These are phyloP conservation scores for Suillus placidus DNA, from an alignment of 768 basidiomycete species.

Conservation along the genomic window DNA sequence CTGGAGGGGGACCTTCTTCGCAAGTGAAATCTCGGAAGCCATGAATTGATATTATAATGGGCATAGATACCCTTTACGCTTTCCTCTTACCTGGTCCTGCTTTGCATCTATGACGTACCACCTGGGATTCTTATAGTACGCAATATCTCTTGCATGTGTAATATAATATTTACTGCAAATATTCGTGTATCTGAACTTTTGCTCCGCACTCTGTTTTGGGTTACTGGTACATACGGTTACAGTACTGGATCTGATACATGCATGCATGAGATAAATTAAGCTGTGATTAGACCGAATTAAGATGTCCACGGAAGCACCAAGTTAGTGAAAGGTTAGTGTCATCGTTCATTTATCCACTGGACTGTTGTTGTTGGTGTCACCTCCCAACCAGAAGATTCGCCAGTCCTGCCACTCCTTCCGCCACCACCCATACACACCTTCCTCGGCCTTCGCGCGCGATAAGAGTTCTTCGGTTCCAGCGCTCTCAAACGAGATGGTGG, in stretches of 20 bases:
- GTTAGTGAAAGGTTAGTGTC: slow-evolving; percentile 19
- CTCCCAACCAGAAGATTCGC: slow-evolving; percentile 84
- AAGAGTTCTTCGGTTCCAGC: slow-evolving; percentile 55
- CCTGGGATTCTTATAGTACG: slow-evolving; percentile 28
- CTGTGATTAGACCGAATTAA: slow-evolving; percentile 7
- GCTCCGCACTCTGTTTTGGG: neutral
- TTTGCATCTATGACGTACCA: slow-evolving; percentile 22
- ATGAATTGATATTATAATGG: slow-evolving; percentile 14
- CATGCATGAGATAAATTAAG: neutral
- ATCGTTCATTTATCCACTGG: slow-evolving; percentile 23
- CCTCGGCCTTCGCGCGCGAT: slow-evolving; percentile 49
- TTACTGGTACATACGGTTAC: neutral
- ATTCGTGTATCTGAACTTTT: slow-evolving; percentile 21
- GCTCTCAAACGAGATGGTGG: slow-evolving; percentile 50
- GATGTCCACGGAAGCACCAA: neutral
- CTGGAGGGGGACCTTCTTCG: slow-evolving; percentile 21
- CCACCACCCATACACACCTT: slow-evolving; percentile 81
- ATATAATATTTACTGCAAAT: slow-evolving; percentile 21
- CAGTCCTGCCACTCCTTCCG: slow-evolving; percentile 74
- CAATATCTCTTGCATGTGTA: slow-evolving; percentile 31
- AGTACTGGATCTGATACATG: neutral
- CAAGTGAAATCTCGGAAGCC: slow-evolving; percentile 6
- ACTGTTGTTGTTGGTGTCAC: slow-evolving; percentile 38
- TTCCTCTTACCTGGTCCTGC: slow-evolving; percentile 15
- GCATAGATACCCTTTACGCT: slow-evolving; percentile 13